Conservation (phyloP, 2,329 filamentous ascomycete species). For the Ophiostoma sp. region DNA sequence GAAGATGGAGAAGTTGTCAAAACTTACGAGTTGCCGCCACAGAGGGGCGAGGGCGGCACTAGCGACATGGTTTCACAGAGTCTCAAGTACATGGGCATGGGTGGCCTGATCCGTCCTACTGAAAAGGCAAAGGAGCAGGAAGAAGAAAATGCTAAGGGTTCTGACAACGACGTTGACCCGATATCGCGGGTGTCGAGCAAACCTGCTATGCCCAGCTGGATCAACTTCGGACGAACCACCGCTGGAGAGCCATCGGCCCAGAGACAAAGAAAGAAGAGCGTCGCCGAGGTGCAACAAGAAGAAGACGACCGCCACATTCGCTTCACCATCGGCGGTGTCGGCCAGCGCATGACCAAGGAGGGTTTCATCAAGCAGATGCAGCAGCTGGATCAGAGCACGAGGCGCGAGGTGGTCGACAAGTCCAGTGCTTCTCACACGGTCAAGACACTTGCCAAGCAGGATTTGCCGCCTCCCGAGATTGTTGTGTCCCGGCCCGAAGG, state of each 20-base stretch:
- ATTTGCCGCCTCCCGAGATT: constrained; percentile 28
- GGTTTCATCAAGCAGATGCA: constrained; percentile 76
- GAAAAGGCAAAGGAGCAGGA: constrained; percentile 37
- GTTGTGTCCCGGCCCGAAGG: constrained; percentile 16
- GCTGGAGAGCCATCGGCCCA: constrained; percentile 35
- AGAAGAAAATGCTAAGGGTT: constrained; percentile 37
- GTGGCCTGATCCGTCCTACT: constrained; percentile 44
- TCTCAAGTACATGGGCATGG: constrained; percentile 57
- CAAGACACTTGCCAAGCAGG: constrained; percentile 52
- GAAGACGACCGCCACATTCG: constrained; percentile 71
- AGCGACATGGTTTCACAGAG: constrained; percentile 44
- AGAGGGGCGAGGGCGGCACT: constrained; percentile 45
- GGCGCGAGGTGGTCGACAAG: constrained; percentile 54
- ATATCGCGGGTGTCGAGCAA: constrained; percentile 40
- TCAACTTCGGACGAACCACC: constrained; percentile 43
- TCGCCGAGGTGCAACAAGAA: constrained; percentile 47
- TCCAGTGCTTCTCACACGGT: constrained; percentile 50
- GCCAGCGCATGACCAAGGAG: constrained; percentile 73
- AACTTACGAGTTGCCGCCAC: constrained; percentile 70
- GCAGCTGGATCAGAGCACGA: constrained; percentile 67
- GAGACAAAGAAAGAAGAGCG: constrained; percentile 44
- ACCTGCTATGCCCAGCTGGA: constrained; percentile 52
- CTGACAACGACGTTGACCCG: constrained; percentile 30
- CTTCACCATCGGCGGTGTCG: constrained; percentile 74
- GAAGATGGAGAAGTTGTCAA: constrained; percentile 82